Evolutionary conservation across 1,139 yeast genomes (phyloP).

Genomic region (Hyphopichia buzzinii): DNA sequence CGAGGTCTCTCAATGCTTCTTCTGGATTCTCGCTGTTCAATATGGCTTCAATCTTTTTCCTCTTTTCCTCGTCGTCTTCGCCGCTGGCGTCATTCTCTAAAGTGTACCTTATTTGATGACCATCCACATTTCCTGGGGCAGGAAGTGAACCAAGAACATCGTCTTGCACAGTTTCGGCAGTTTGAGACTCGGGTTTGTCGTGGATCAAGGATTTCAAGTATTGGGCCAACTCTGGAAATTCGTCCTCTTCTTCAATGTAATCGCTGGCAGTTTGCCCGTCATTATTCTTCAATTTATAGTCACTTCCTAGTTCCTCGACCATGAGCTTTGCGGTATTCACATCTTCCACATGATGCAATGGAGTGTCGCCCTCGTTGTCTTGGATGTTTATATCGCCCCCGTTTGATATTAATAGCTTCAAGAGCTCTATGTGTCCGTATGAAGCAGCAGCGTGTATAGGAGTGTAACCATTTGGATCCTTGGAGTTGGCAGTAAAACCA

Average conservation of each 20-base stretch:
- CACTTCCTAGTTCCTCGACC: constrained; percentile 66
- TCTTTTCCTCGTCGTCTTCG: constrained; percentile 48
- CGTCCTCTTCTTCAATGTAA: constrained; percentile 79
- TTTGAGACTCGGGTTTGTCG: constrained; percentile 20
- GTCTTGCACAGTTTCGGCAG: constrained; percentile 1
- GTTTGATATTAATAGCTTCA: constrained; percentile 52
- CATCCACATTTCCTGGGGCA: constrained; percentile 41
- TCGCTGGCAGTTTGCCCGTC: constrained; percentile 74
- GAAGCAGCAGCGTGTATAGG: constrained; percentile 97
- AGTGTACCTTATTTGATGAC: constrained; percentile 58
- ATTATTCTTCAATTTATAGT: constrained; percentile 57
- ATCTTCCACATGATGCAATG: constrained; percentile 87
- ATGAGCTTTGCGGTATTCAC: constrained; percentile 59
- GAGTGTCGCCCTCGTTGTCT: constrained; percentile 93
- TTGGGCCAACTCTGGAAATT: constrained; percentile 71
- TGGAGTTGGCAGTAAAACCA: constrained; percentile 64
- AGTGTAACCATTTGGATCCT: constrained; percentile 92
- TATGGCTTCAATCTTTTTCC: constrained; percentile 66
- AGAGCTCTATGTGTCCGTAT: constrained; percentile 74
- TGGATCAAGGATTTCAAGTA: constrained; percentile 55
- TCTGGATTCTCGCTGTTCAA: constrained; percentile 77
- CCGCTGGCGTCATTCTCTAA: constrained; percentile 41
- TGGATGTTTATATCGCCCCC: constrained; percentile 82
- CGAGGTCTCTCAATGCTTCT: constrained; percentile 67
- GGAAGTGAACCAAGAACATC: constrained; percentile 32